A percentile compares a stretch with the other conserved stretches of the same genome.
These are phyloP conservation scores for Lactarius evosmus DNA, from an alignment of 768 basidiomycete species.

Conservation along the genomic window DNA sequence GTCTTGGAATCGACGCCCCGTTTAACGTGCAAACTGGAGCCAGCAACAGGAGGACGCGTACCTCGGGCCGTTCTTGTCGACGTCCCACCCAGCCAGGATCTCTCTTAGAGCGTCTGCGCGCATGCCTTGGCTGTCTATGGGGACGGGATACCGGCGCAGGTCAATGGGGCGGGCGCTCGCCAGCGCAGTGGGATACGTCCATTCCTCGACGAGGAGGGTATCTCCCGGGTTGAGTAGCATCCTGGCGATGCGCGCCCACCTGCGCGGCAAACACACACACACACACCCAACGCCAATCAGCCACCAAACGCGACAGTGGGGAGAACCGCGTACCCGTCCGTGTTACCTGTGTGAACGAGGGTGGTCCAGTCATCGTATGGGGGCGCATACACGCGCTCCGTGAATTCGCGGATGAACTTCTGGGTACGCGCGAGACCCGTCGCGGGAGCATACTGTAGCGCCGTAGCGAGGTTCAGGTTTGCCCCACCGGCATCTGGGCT, in stretches of 20 bases:
- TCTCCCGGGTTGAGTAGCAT: conserved; percentile 69
- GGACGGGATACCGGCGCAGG: conserved; percentile 50
- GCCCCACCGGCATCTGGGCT: conserved; percentile 39
- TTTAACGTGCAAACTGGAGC: neutral
- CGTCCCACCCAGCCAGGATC: conserved; percentile 66
- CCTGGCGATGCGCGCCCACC: conserved; percentile 53
- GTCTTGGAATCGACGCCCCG: conserved; percentile 38
- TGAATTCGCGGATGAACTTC: conserved; percentile 56
- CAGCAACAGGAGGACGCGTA: neutral
- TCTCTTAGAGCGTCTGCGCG: conserved; percentile 56
- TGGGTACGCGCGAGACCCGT: conserved; percentile 57
- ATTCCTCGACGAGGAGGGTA: conserved; percentile 58
- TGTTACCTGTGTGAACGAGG: conserved; percentile 64
- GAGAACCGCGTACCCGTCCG: conserved; percentile 46
- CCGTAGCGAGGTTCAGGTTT: conserved; percentile 61
- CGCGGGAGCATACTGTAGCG: conserved; percentile 64
- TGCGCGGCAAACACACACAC: no score
- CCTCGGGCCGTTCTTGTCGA: conserved; percentile 21
- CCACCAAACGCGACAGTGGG: neutral
- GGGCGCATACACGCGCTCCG: conserved; percentile 50
- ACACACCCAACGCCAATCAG: no score
- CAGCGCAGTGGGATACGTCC: conserved; percentile 68
- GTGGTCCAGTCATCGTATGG: conserved; percentile 59
- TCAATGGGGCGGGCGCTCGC: conserved; percentile 38
- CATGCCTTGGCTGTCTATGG: conserved; percentile 73